phyloP scores from a whole-genome alignment of 768 basidiomycete genomes.

The Lanmaoa pseudosensibilis region DNA sequence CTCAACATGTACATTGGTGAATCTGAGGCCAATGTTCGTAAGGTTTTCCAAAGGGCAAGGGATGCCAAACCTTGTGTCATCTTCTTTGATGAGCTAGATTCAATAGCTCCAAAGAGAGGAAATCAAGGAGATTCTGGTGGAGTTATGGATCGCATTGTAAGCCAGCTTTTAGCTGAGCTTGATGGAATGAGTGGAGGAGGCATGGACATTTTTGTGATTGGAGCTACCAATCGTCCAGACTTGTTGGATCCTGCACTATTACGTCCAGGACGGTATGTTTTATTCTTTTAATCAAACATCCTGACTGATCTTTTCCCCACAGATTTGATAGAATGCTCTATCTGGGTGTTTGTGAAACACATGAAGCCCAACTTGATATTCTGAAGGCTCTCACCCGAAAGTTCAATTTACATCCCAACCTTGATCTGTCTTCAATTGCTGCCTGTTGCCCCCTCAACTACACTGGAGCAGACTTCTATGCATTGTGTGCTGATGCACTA shows the following conservation, averaged over 20 bases:
- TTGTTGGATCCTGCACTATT: slow-evolving; percentile 86
- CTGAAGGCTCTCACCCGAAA: slow-evolving; percentile 89
- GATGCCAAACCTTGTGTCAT: slow-evolving; percentile 94
- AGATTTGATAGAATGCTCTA: slow-evolving; percentile 98
- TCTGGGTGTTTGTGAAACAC: slow-evolving; percentile 85
- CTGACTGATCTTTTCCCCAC: background rate
- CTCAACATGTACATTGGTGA: slow-evolving; percentile 99
- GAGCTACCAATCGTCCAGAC: slow-evolving; percentile 94
- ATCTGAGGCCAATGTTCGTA: slow-evolving; percentile 94
- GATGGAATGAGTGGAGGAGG: slow-evolving; percentile 81
- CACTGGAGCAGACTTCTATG: slow-evolving; percentile 98
- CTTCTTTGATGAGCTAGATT: slow-evolving; percentile 96
- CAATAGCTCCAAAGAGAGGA: slow-evolving; percentile 91
- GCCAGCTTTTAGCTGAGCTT: slow-evolving; percentile 89
- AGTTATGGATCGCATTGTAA: slow-evolving; percentile 97
- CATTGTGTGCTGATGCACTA: slow-evolving; percentile 94
- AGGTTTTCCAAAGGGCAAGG: slow-evolving; percentile 86
- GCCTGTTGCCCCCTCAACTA: slow-evolving; percentile 85
- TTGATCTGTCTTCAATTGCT: slow-evolving; percentile 65
- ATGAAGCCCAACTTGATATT: slow-evolving; percentile 83
- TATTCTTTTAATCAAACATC: background rate
- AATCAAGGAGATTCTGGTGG: slow-evolving; percentile 96
- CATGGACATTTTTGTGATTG: slow-evolving; percentile 87
- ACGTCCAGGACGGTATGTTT: slow-evolving; percentile 75
- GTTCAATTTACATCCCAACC: slow-evolving; percentile 72